Base-by-base conservation (phyloP, 2,329 filamentous ascomycete species). In the Colletotrichum trifolii region DNA sequence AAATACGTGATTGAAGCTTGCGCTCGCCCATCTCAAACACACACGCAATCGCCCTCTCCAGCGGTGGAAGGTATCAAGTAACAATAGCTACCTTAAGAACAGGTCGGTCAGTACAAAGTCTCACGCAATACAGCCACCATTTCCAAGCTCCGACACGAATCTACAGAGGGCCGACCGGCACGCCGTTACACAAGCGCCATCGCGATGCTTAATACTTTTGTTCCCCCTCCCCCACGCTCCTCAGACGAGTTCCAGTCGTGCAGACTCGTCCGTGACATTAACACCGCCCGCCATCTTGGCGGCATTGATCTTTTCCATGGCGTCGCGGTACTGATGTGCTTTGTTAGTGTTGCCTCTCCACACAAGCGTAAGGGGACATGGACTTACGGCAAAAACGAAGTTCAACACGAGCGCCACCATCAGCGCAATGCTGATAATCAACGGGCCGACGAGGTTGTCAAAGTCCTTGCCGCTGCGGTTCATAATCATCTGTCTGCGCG, bases 381-480 rank as follows among this genome's bases (percentile, higher is more conserved):
- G 46, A 75, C 84, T 76, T 78, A 93, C 91, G 84, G 95, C 94
- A 76, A 98, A 93, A 33, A 86, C 86, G 80, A 98, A 97, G 76
- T 99, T 99, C 71, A 97, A 75, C 65, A 93, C 83, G 73, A 99
- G 78, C 7, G 94, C 94, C 54, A 90, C 73, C 68, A 92, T 90
- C 74, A 99, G 76, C 4, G 94, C 92, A 42, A 91, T 78, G 73
- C 92, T 96, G 47, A 98, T 90, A 8, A 96, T 84, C 60, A 97
- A 79, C 1, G 96, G 96, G 0, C 96, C 96, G 65, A 93, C 78
- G 73, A 95, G 82, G 71, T 94, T 96, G 77, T 99, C 95, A 77
- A 99, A 96, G 72, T 98, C 94, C 77, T 91, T 95, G 9, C 93
- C 94, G 73, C 93, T 97, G 69, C 96, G 84, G 76, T 93, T 88